Conservation (phyloP, 129 eudicot genomes). For the Centaurea solstitialis region DNA sequence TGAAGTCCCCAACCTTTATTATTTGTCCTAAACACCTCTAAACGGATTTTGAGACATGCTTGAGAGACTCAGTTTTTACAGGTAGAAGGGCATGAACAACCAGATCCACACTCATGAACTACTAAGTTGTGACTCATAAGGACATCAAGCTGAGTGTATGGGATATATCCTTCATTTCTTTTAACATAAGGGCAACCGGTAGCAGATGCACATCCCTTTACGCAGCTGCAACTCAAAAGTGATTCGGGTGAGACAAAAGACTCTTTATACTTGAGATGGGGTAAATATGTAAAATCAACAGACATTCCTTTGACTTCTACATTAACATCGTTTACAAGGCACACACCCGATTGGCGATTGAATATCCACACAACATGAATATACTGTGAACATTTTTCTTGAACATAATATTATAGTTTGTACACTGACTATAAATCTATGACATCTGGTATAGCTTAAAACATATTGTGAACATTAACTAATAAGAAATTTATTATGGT, state of each 20-base stretch:
- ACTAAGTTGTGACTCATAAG: constrained; percentile 43
- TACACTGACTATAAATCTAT: no score
- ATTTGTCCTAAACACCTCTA: constrained; percentile 72
- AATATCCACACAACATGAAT: no score
- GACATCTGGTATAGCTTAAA: no score
- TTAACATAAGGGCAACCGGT: constrained; percentile 45
- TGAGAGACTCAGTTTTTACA: constrained; percentile 68
- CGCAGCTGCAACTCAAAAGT: constrained; percentile 44
- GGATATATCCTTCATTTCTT: constrained; percentile 57
- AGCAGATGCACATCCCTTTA: constrained; percentile 59
- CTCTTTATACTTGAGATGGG: constrained; percentile 39
- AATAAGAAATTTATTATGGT: no score
- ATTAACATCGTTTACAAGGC: constrained; percentile 62
- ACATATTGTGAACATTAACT: no score
- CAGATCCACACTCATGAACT: constrained; percentile 61
- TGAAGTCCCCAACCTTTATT: constrained; percentile 75
- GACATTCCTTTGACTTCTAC: constrained; percentile 49
- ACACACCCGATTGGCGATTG: no score
- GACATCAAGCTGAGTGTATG: constrained; percentile 55
- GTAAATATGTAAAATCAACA: constrained; percentile 51
- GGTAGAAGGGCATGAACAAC: constrained; percentile 58
- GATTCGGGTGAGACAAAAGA: constrained; percentile 42
- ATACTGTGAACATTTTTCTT: no score
- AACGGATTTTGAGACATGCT: constrained; percentile 46
- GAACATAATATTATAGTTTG: no score